A percentile compares a stretch with the other conserved stretches of the same genome.
These are phyloP conservation scores for Craspedostauros australis DNA, from an alignment of 108 stramenopile genomes.

Conservation along the genomic window DNA sequence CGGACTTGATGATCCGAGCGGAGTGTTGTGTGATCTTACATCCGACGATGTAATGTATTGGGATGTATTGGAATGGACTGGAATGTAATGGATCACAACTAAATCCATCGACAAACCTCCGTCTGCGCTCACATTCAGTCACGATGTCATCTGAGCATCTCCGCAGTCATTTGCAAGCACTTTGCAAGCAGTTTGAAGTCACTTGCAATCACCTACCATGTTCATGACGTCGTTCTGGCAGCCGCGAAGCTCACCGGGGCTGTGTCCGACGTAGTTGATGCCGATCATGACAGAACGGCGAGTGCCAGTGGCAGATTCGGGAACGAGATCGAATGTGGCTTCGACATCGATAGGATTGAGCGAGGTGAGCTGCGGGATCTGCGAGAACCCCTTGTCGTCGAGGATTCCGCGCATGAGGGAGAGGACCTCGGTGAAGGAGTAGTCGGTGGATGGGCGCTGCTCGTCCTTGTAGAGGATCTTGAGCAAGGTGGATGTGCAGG, in stretches of 20 bases:
- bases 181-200: not conserved
- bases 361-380: constrained; percentile 61
- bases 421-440: constrained; percentile 72
- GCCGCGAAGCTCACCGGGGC: constrained; percentile 36
- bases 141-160: not conserved
- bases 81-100: not conserved
- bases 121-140: not conserved
- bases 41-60: not conserved
- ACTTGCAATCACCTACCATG: constrained; percentile 18
- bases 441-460: constrained; percentile 20
- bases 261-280: constrained; percentile 76
- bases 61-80: not conserved
- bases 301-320: constrained; percentile 13
- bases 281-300: constrained; percentile 67
- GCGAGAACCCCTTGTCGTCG: constrained; percentile 28
- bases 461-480: constrained; percentile 53
- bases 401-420: constrained; percentile 48
- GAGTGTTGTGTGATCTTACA: not conserved
- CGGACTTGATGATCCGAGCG: too few relatives aligned
- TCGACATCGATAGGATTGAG: constrained; percentile 36
- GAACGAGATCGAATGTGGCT: constrained; percentile 27
- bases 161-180: not conserved
- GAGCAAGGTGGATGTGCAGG: constrained; percentile 81
- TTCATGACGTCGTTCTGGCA: constrained; percentile 26
- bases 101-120: not conserved